These are phyloP conservation scores for Samsoniella hepiali DNA, from an alignment of 2,329 filamentous ascomycete genomes.

Conservation along the genomic window DNA sequence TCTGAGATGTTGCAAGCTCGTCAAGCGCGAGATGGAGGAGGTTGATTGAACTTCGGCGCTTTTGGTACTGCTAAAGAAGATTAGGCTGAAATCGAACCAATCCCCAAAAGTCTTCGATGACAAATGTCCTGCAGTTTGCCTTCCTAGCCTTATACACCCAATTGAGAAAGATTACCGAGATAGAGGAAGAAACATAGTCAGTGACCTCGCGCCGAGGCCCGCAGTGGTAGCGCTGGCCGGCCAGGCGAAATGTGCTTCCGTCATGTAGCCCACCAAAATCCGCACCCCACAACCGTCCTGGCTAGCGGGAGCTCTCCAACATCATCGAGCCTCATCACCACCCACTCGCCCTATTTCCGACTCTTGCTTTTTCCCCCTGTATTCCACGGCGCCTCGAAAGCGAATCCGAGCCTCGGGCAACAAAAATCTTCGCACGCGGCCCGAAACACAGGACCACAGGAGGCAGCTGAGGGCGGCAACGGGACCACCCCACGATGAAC, in stretches of 20 bases:
- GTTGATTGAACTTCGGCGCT: neutral
- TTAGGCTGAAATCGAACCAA: neutral
- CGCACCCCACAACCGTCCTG: slow-evolving; percentile 9
- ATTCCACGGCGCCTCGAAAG: neutral
- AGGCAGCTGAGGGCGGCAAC: slow-evolving; percentile 5
- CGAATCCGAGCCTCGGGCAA: neutral
- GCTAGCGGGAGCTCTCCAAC: slow-evolving; percentile 1
- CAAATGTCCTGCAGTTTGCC: neutral
- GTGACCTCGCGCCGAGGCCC: no score
- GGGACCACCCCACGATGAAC: slow-evolving; percentile 10
- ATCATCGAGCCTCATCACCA: slow-evolving; percentile 1
- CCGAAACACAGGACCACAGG: neutral
- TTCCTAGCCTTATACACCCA: neutral
- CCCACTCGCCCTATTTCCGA: neutral
- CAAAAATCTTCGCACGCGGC: neutral
- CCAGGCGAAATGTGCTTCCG: slow-evolving; percentile 12
- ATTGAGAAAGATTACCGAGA: neutral
- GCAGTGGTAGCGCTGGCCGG: neutral
- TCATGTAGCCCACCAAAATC: slow-evolving; percentile 13
- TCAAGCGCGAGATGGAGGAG: no score
- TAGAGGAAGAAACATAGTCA: no score
- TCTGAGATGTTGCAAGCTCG: neutral
- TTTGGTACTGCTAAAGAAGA: neutral
- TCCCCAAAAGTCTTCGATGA: neutral
- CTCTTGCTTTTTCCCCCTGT: neutral